Evolutionary conservation across 164 flowering plant genomes (phyloP).

Genomic region (Magnolia sinica): DNA sequence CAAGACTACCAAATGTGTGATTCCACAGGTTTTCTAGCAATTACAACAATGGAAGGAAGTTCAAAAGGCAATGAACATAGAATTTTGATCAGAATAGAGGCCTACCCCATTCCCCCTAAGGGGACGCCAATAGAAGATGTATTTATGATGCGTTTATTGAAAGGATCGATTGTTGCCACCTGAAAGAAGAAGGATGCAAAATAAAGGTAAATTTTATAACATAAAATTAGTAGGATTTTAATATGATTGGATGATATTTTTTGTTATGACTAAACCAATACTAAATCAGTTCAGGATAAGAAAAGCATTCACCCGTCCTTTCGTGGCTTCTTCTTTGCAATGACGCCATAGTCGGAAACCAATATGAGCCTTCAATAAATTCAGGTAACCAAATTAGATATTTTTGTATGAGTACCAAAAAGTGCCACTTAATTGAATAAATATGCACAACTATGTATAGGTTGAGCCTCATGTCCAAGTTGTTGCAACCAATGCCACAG

Average conservation of each 20-base stretch:
- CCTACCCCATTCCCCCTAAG: conserved; percentile 20
- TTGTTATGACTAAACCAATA: background rate
- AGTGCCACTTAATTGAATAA: background rate
- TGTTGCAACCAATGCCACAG: no score
- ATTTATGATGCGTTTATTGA: background rate
- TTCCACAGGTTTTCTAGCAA: background rate
- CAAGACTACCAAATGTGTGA: background rate
- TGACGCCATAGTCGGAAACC: conserved; percentile 61
- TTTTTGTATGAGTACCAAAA: background rate
- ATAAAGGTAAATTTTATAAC: background rate
- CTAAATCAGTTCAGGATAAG: background rate
- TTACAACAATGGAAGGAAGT: background rate
- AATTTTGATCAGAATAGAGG: background rate
- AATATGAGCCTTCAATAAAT: conserved; percentile 58
- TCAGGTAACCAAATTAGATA: conserved; percentile 6
- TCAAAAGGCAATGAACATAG: background rate
- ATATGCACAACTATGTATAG: background rate
- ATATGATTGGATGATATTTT: background rate
- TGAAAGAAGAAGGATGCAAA: conserved; percentile 22
- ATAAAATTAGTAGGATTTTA: background rate
- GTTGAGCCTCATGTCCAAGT: background rate
- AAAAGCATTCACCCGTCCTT: conserved; percentile 43
- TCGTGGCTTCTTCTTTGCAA: conserved; percentile 43
- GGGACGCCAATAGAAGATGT: conserved; percentile 18
- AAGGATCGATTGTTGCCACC: conserved; percentile 42